Conservation (phyloP, 1,284 basidiomycete genomes). For the Irpex rosettiformis region DNA sequence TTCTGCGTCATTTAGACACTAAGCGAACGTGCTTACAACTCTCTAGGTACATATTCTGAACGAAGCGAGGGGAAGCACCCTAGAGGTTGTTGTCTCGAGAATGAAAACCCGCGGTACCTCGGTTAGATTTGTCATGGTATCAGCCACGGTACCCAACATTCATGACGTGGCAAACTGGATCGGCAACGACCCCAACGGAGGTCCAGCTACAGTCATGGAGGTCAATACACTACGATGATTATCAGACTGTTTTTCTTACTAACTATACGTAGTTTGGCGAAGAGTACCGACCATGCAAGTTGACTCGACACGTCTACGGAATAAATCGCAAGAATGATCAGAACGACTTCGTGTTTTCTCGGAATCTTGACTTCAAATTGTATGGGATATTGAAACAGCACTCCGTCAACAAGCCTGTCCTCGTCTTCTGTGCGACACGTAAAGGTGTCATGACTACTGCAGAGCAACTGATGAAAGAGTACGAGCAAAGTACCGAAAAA, state of each 20-base stretch:
- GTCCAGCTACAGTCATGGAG: constrained; percentile 69
- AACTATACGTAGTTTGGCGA: constrained; percentile 74
- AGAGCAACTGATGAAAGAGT: constrained; percentile 70
- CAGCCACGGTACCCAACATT: constrained; percentile 94
- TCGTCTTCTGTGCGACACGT: constrained; percentile 85
- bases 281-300: constrained; percentile 82
- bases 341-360: constrained; percentile 82
- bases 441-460: constrained; percentile 80
- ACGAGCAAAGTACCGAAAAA: constrained; percentile 49
- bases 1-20: no score
- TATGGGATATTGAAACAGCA: constrained; percentile 70
- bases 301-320: constrained; percentile 70
- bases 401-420: constrained; percentile 72
- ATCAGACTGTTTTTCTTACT: not conserved
- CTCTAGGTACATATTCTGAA: constrained; percentile 87
- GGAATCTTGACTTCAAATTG: constrained; percentile 71
- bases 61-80: constrained; percentile 83
- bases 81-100: constrained; percentile 92
- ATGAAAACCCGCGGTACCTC: constrained; percentile 76
- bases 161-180: constrained; percentile 91
- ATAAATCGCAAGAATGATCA: constrained; percentile 52
- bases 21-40: not conserved
- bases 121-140: constrained; percentile 85
- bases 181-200: constrained; percentile 42
- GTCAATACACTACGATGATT: constrained; percentile 35